Base-by-base conservation (phyloP, 2,329 filamentous ascomycete species). In the Fusarium graminum region DNA sequence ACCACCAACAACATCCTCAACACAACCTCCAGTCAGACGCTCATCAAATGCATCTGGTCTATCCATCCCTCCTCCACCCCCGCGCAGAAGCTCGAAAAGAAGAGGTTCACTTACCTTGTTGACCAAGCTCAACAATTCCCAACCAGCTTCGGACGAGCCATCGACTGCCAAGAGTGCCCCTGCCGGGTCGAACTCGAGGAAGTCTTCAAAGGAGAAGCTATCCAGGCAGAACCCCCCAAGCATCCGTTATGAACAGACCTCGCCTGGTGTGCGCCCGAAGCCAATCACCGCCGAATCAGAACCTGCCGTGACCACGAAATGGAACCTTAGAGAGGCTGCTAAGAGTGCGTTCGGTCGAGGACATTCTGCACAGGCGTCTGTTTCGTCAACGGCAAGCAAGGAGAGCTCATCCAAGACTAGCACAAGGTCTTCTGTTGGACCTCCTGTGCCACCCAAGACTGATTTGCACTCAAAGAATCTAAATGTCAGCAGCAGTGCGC, bases 301-400 rank as follows among this genome's bases (percentile, higher is more conserved):
- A 12, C 63, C 65, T 12, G 41, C 52, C 2, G 52, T 49, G 11
- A 63, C 44, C 44, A 69, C 72, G n/a, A 78, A 72, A 59, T 75
- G 75, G 56, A 77, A 72, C 55, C 65, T 79, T 50, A 76, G 70
- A 52, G 78, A 77, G 51, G 76, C 77, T 13, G 76, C 77, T 26
- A 78, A 71, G 51, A 72, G 76, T 25, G 75, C 75, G 29, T 71
- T 80, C 16, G 60, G 70, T 28, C 52, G 65, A 9, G 68, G 66
- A 6, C 69, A 63, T 51, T 55, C 59, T 10, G 60, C 62, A 2
- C 52, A 69, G 17, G 44, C 52, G n/a, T 63, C 65, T 3, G 28
- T 57, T 7, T 65, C 63, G 14, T 70, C 68, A n/a, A 57, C 61
- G 10, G 56, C 67, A n/a, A 54, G 51, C 12, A 60, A 51, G 26